These are phyloP conservation scores for Alternaria sp. DNA, from an alignment of 2,329 filamentous ascomycete genomes.

Conservation along the genomic window DNA sequence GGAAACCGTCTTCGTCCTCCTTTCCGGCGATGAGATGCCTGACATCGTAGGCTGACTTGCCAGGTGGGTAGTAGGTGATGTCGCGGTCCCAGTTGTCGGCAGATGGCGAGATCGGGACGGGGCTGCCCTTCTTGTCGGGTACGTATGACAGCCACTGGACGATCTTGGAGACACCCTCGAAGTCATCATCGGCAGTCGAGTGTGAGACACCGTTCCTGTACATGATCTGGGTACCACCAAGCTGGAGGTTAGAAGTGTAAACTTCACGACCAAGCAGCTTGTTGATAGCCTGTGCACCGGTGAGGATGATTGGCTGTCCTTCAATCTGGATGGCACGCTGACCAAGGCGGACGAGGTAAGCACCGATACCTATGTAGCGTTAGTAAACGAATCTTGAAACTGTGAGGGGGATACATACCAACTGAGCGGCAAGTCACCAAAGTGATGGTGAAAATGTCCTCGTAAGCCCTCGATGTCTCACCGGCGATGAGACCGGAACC, in stretches of 20 bases:
- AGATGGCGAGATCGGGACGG: constrained; percentile 88
- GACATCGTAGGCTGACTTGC: constrained; percentile 89
- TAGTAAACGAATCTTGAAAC: constrained; percentile 34
- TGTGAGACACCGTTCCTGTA: constrained; percentile 99
- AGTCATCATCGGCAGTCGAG: constrained; percentile 97
- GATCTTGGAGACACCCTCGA: constrained; percentile 96
- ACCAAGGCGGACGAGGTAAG: constrained; percentile 96
- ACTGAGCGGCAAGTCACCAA: constrained; percentile 97
- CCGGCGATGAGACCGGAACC: constrained; percentile 98
- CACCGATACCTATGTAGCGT: constrained; percentile 77
- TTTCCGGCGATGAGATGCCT: constrained; percentile 91
- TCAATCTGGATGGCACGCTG: constrained; percentile 99
- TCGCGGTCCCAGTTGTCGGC: constrained; percentile 93
- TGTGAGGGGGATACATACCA: constrained; percentile 58
- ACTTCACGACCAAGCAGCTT: constrained; percentile 97
- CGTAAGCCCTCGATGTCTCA: constrained; percentile 94
- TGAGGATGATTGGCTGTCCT: constrained; percentile 97
- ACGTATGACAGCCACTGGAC: constrained; percentile 98
- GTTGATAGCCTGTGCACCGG: constrained; percentile 96
- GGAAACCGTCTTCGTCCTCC: constrained; percentile 83
- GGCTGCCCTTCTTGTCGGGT: constrained; percentile 91
- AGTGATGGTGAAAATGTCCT: constrained; percentile 98
- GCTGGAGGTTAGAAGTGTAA: constrained; percentile 98
- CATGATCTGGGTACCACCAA: constrained; percentile 99
- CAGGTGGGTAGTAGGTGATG: constrained; percentile 77